Evolutionary conservation across 106 monocot species (phyloP).

Genomic region (Amphibolis antarctica): DNA sequence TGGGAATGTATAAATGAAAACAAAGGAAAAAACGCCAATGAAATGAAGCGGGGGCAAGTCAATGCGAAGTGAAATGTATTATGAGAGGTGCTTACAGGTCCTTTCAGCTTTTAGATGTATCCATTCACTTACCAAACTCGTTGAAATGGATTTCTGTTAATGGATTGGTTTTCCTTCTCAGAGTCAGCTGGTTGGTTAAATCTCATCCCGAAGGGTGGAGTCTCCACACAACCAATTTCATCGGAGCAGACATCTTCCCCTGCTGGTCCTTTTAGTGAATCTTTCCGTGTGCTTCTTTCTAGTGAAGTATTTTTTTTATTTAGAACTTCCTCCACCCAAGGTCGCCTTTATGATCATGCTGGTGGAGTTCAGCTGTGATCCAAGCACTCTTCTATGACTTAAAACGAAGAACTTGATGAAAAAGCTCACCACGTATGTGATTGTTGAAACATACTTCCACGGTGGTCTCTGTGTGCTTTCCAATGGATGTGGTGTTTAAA

Average conservation of each 20-base stretch:
- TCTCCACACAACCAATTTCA: neutral
- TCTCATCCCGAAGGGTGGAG: neutral
- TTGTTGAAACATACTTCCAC: too few species aligned
- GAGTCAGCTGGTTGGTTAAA: neutral
- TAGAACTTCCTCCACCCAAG: neutral
- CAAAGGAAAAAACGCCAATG: neutral
- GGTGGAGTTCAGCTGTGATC: constrained; percentile 1
- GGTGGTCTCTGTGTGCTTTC: too few species aligned
- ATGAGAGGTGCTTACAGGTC: constrained; percentile 2
- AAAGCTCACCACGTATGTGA: too few species aligned
- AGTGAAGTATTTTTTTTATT: constrained; percentile 1
- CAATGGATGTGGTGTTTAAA: too few species aligned
- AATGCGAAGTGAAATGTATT: neutral
- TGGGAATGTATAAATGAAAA: neutral
- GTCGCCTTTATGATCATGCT: neutral
- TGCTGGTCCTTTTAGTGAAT: neutral
- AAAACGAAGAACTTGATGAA: too few species aligned
- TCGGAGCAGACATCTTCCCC: neutral
- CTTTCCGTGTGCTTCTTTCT: neutral
- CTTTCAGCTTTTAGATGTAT: neutral
- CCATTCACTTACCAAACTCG: neutral
- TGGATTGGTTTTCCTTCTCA: neutral
- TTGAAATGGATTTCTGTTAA: constrained; percentile 3
- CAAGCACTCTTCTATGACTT: neutral
- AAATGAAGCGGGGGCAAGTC: neutral